phyloP scores from a whole-genome alignment of 257 asterid species.

The Solanum appendiculatum region DNA sequence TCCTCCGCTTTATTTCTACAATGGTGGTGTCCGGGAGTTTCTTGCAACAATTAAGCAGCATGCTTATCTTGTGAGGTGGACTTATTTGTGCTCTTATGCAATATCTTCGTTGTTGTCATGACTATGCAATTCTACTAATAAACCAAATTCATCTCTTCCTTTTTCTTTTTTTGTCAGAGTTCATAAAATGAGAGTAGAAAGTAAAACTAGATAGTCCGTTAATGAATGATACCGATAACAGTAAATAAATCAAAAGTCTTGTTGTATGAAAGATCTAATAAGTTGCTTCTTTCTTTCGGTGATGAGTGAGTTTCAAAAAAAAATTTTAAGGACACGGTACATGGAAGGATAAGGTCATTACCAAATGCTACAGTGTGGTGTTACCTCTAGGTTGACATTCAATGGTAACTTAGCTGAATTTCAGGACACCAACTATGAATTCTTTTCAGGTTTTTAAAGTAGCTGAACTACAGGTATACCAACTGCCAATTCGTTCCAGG shows the following conservation, averaged over 20 bases:
- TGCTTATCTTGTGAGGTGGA: constrained; percentile 73
- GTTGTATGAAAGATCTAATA: neutral
- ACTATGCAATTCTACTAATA: neutral
- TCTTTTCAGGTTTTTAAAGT: neutral
- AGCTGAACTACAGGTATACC: neutral
- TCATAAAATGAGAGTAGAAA: neutral
- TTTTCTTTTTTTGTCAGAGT: neutral
- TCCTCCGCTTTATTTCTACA: constrained; percentile 94
- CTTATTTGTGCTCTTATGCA: neutral
- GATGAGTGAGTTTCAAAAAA: neutral
- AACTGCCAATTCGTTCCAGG: neutral
- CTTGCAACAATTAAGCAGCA: constrained; percentile 84
- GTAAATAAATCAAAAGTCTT: neutral
- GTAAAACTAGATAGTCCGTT: neutral
- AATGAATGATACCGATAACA: neutral
- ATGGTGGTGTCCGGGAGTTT: constrained; percentile 96
- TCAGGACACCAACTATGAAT: neutral
- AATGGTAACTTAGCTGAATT: neutral
- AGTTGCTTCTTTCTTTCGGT: neutral
- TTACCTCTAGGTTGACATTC: neutral
- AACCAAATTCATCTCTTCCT: neutral
- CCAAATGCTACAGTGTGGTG: neutral
- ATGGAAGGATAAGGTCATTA: neutral
- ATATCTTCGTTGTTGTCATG: neutral
- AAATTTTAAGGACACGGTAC: neutral